Percentiles rank a stretch among this genome's conserved stretches.
Conservation (phyloP, 2,329 filamentous ascomycete genomes). For the Blastomyces gilchristii region DNA sequence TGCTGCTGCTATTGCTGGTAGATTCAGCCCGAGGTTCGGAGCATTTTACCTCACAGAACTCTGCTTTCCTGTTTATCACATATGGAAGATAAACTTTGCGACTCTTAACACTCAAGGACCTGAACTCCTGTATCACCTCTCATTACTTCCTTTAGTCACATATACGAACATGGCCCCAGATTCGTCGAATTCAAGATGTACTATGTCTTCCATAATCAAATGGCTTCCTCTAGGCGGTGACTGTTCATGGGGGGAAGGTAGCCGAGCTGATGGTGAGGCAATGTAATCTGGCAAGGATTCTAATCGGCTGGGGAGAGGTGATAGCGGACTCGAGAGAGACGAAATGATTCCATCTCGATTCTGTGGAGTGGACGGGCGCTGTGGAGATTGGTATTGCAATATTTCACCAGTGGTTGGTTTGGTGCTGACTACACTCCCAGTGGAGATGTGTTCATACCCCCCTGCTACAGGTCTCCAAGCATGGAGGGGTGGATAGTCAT, state of each 20-base stretch:
- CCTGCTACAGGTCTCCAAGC: not conserved
- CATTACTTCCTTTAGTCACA: not conserved
- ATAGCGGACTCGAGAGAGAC: slow-evolving; percentile 3
- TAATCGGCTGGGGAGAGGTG: not conserved
- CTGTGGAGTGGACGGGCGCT: not conserved
- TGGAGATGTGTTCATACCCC: too few species aligned
- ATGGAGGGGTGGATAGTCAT: slow-evolving; percentile 3
- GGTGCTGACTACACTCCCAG: too few species aligned
- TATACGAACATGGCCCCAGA: not conserved
- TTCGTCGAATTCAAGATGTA: not conserved
- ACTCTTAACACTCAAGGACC: not conserved
- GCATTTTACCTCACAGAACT: not conserved
- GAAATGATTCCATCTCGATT: not conserved
- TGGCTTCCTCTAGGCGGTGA: not conserved
- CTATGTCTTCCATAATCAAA: not conserved
- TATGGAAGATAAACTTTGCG: not conserved
- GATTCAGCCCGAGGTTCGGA: not conserved
- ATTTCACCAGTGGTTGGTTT: too few species aligned
- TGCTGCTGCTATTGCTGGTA: not conserved
- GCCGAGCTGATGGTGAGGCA: not conserved
- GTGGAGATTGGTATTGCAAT: not conserved
- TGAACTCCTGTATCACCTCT: not conserved
- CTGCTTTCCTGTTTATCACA: not conserved
- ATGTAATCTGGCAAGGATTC: not conserved
- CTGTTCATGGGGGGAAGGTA: not conserved